These are phyloP conservation scores for Lizanozyma gosingica DNA, from an alignment of 1,139 yeast genomes.

Conservation along the genomic window DNA sequence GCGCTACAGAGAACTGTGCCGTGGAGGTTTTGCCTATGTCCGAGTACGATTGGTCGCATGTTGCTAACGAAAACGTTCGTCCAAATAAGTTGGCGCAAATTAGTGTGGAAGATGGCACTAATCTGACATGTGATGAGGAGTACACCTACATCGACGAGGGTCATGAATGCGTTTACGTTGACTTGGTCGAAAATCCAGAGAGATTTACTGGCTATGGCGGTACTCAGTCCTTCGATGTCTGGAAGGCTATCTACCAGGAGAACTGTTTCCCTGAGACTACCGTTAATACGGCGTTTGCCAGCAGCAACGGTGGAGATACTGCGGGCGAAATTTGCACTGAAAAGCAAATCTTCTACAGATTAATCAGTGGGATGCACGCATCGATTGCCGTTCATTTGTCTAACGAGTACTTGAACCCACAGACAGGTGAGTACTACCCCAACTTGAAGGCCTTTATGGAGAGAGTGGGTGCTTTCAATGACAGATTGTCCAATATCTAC, in stretches of 20 bases:
- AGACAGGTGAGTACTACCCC: constrained; percentile 76
- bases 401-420: constrained; percentile 70
- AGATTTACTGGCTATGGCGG: constrained; percentile 97
- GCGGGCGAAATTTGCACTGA: constrained; percentile 60
- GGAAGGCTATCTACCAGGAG: constrained; percentile 89
- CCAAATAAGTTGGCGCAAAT: constrained; percentile 38
- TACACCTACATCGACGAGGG: constrained; percentile 11
- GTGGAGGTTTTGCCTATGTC: constrained; percentile 55
- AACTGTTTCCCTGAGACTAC: constrained; percentile 67
- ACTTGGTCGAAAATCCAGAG: constrained; percentile 84
- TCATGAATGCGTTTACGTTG: constrained; percentile 67
- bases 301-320: constrained; percentile 11
- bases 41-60: constrained; percentile 51
- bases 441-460: constrained; percentile 75
- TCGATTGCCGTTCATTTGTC: constrained; percentile 91
- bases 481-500: constrained; percentile 80
- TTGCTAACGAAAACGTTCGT: constrained; percentile 60
- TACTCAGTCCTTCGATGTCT: constrained; percentile 80
- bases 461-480: constrained; percentile 85
- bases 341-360: constrained; percentile 77
- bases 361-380: constrained; percentile 92
- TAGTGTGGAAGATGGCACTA: not conserved
- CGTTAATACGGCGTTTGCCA: constrained; percentile 12
- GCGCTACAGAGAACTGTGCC: constrained; percentile 91
- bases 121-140: not conserved